A percentile compares a stretch with the other conserved stretches of the same genome.
Conservation (phyloP, 2,329 filamentous ascomycete species). For the Xylaria multiplex region DNA sequence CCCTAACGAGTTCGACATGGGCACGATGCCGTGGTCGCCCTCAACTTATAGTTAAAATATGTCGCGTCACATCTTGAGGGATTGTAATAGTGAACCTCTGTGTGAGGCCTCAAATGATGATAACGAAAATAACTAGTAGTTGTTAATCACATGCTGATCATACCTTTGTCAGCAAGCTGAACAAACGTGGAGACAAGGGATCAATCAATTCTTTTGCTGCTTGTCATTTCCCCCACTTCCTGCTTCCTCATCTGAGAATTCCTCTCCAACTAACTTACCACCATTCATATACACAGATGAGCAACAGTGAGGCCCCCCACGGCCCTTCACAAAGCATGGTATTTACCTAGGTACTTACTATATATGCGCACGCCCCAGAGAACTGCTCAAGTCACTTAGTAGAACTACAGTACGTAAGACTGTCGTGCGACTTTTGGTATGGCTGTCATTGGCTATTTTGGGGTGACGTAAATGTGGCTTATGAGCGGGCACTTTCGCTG, state of each 20-base stretch:
- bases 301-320: conserved; percentile 9
- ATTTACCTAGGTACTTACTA: neutral
- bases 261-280: neutral
- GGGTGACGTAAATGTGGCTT: conserved; percentile 25
- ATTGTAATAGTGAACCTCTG: neutral
- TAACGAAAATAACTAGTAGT: conserved; percentile 2
- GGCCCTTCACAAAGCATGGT: conserved; percentile 4
- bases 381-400: conserved; percentile 1
- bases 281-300: neutral
- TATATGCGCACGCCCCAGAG: neutral
- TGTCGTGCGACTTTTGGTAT: conserved; percentile 20
- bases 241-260: neutral
- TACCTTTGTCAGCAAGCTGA: conserved; percentile 9
- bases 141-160: neutral
- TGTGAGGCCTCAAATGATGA: conserved; percentile 4
- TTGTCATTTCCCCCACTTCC: neutral
- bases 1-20: neutral
- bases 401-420: neutral
- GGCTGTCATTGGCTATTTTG: conserved; percentile 11
- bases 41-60: neutral
- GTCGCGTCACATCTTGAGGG: neutral
- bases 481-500: conserved; percentile 23
- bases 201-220: neutral
- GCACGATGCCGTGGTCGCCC: neutral
- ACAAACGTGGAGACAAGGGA: conserved; percentile 5